Conservation (phyloP, 2,329 filamentous ascomycete species). For the Epichloe hybrida region DNA sequence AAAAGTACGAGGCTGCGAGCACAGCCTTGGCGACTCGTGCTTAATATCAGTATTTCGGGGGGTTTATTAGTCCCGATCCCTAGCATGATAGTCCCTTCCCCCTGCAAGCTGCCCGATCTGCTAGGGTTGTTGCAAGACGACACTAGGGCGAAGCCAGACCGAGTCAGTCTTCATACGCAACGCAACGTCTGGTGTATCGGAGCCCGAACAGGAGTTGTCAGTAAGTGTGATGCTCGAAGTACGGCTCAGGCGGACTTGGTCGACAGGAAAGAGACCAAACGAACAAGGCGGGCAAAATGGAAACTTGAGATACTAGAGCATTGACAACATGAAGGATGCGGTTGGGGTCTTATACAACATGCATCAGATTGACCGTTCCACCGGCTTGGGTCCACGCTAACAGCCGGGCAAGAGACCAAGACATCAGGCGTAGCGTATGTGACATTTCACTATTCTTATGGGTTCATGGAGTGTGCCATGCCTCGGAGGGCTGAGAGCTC, state of each 20-base stretch:
- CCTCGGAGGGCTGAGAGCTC: neutral
- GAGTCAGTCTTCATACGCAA: conserved; percentile 8
- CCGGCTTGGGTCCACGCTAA: conserved; percentile 4
- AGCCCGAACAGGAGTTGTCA: neutral
- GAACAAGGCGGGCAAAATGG: neutral
- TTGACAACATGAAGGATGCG: neutral
- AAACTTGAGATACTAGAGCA: neutral
- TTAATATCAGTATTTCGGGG: conserved; percentile 25
- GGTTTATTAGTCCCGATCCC: conserved; percentile 21
- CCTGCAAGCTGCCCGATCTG: conserved; percentile 19
- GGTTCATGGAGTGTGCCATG: neutral
- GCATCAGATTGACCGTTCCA: conserved; percentile 1
- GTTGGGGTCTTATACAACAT: conserved; percentile 8
- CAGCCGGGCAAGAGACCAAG: neutral
- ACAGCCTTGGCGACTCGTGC: conserved; percentile 23
- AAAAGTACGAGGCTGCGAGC: conserved; percentile 21
- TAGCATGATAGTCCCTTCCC: conserved; percentile 28
- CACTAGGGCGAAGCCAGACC: conserved; percentile 20
- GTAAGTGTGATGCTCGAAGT: neutral
- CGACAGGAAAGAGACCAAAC: neutral
- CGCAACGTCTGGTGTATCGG: neutral
- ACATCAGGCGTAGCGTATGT: conserved; percentile 1
- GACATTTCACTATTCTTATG: neutral
- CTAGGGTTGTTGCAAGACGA: conserved; percentile 19
- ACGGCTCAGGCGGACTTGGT: neutral